Conservation (phyloP, 1,284 basidiomycete genomes). For the Cystobasidium pallidum region DNA sequence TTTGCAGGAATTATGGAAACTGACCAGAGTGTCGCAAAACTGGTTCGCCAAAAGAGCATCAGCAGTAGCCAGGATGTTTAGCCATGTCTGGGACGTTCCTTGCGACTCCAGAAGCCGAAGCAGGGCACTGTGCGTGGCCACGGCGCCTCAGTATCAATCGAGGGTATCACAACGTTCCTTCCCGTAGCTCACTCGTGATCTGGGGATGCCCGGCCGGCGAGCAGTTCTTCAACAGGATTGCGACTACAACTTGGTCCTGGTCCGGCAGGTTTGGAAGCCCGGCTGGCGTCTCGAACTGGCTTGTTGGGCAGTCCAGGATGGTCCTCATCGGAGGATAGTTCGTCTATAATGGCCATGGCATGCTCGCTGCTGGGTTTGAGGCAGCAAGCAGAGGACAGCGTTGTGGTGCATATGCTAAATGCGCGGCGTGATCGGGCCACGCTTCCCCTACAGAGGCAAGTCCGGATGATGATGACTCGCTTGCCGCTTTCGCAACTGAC, state of each 20-base stretch:
- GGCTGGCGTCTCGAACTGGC: neutral
- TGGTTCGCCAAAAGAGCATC: neutral
- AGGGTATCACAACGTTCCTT: too few species aligned
- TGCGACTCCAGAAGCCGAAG: neutral
- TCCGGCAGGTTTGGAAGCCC: neutral
- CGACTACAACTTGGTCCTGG: neutral
- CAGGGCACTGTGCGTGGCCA: neutral
- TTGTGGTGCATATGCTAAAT: too few species aligned
- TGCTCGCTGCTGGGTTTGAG: neutral
- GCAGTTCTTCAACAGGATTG: neutral
- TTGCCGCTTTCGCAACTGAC: neutral
- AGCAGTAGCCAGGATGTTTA: neutral
- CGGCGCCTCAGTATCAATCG: neutral
- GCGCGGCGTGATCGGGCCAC: neutral
- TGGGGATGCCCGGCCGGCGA: neutral
- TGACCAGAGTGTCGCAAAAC: neutral
- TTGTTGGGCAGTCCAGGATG: neutral
- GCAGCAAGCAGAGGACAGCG: neutral
- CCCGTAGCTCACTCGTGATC: neutral
- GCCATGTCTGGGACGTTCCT: neutral
- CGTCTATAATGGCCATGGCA: constrained; percentile 34
- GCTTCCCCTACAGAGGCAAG: neutral
- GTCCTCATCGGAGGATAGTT: constrained; percentile 20
- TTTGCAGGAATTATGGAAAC: neutral
- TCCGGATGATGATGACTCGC: neutral